Percentiles rank a stretch among this genome's conserved stretches.
These are phyloP conservation scores for Amoebophrya sp. DNA, from an alignment of 169 alveolate genomes.

Conservation along the genomic window DNA sequence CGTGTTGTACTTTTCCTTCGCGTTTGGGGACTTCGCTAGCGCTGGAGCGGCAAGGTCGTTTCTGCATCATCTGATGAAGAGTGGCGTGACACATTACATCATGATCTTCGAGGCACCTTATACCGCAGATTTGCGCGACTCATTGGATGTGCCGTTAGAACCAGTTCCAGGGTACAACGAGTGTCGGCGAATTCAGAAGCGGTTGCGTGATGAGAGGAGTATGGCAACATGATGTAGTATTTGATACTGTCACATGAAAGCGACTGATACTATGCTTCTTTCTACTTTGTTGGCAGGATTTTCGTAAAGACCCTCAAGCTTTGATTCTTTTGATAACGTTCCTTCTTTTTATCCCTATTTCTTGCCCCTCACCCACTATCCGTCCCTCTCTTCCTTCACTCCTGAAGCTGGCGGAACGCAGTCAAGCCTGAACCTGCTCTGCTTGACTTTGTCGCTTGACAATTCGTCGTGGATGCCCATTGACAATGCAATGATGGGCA, in stretches of 20 bases:
- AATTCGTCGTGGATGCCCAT: background rate
- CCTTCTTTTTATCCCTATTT: no score
- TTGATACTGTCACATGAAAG: no score
- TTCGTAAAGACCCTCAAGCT: no score
- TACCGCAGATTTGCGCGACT: no score
- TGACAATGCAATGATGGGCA: constrained; percentile 22
- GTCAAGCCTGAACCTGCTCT: background rate
- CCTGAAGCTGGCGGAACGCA: background rate
- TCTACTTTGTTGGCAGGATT: no score
- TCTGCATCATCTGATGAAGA: background rate
- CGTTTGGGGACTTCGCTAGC: background rate
- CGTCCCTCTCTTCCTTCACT: background rate
- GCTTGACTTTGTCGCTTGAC: background rate
- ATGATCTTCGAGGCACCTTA: background rate
- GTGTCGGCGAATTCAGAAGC: no score
- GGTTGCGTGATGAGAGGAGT: no score
- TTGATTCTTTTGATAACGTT: no score
- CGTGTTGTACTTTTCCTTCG: background rate
- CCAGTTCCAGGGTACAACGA: background rate
- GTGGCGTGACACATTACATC: background rate
- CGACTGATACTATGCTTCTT: no score
- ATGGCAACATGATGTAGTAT: no score
- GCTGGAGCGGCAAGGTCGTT: background rate
- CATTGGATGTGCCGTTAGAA: no score
- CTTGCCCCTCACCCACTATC: no score